Evolutionary conservation across 148 eudicot species (phyloP), one percentile per base, ranked within the genome.

Genomic region (Heliamphora exappendiculata): DNA sequence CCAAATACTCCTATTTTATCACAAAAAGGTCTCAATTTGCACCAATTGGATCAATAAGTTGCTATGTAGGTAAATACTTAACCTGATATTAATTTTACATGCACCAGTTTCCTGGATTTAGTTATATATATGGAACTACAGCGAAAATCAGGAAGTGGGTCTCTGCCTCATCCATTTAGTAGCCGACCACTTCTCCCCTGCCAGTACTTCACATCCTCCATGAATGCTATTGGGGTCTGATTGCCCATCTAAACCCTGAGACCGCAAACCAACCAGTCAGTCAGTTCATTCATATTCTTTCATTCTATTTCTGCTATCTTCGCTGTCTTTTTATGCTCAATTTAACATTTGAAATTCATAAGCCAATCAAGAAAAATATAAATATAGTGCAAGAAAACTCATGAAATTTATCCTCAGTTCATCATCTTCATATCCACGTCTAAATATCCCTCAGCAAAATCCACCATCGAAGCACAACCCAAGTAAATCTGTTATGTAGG

Each of bases 161-260:
- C 71, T 87, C 83, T 94, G 96, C 81, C 98, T 86, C 98, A 94
- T 94, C 98, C 98, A 94, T 83, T 94, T 94, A 3, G 98, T 94
- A 50, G 98, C 98, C 12, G 98, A 94, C 98, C 98, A 94, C 75
- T 94, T 94, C 83, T 94, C 97, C 51, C 98, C 98, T 2, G 92
- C 70, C 31, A 88, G 71, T 70, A 94, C 97, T 77, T 88, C 96
- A 85, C 98, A 94, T 47, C 98, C 98, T 73, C 97, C 97, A 72
- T 94, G 98, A 53, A 94, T 82, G 80, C 98, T 94, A 1, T 66
- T 84, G 2, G 93, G 90, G 78, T 94, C 98, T 14, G 98, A 85
- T 45, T 92, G 83, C 49, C 98, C 98, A 81, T 94, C 92, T 51
- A 94, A 90, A 49, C 96, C 98, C 98, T 94, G 87, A 55, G 80